Conservation (phyloP, 768 basidiomycete genomes). For the Naematelia aurantialba region DNA sequence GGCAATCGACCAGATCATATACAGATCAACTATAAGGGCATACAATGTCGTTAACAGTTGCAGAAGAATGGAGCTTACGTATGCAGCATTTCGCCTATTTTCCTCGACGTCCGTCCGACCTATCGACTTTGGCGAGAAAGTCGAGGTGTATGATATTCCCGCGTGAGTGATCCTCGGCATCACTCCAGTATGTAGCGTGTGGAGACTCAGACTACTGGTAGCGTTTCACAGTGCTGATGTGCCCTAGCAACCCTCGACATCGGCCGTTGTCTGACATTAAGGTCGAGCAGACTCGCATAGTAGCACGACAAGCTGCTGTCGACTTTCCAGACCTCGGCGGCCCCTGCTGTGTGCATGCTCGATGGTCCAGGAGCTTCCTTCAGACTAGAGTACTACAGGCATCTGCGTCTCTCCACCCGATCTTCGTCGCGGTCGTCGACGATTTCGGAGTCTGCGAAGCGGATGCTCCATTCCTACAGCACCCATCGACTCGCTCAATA, state of each 20-base stretch:
- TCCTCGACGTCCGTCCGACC: slow-evolving; percentile 8
- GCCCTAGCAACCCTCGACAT: slow-evolving; percentile 8
- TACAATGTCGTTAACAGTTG: too few relatives aligned
- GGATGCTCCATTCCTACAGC: too few relatives aligned
- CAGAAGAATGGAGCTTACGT: too few relatives aligned
- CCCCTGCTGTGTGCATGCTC: too few relatives aligned
- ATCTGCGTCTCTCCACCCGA: too few relatives aligned
- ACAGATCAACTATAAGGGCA: too few relatives aligned
- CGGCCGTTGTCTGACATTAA: not conserved
- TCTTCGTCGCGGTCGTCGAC: too few relatives aligned
- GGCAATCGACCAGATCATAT: not conserved
- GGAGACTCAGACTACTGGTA: not conserved
- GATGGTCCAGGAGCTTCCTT: too few relatives aligned
- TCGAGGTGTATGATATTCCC: slow-evolving; percentile 10
- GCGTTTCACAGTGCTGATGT: not conserved
- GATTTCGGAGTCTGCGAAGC: too few relatives aligned
- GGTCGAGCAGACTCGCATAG: not conserved
- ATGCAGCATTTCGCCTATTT: slow-evolving; percentile 11
- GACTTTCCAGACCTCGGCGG: too few relatives aligned
- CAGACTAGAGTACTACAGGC: too few relatives aligned
- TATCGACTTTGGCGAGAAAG: not conserved
- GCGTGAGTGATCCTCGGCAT: slow-evolving; percentile 8
- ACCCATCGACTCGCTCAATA: too few relatives aligned
- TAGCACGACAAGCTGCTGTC: not conserved
- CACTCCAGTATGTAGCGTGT: not conserved